Percentiles rank a stretch among this genome's conserved stretches.
These are phyloP conservation scores for Hanseniaspora gamundiae DNA, from an alignment of 1,139 yeast genomes.

Conservation along the genomic window DNA sequence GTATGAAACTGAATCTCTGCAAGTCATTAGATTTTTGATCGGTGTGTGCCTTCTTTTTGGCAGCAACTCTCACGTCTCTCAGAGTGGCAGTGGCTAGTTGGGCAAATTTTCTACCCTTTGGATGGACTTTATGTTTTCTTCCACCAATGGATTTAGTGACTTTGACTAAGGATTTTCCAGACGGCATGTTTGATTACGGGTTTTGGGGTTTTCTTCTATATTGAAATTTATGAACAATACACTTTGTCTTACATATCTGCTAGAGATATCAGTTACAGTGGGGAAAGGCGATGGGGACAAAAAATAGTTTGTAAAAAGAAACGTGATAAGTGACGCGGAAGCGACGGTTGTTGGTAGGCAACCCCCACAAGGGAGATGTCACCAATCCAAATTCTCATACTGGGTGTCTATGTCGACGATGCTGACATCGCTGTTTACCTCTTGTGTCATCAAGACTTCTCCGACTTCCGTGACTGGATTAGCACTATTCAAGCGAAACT, in stretches of 20 bases:
- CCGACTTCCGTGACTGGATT: background rate
- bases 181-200: constrained; percentile 42
- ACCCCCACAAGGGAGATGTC: too few species aligned
- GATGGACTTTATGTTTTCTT: constrained; percentile 46
- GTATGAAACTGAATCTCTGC: constrained; percentile 47
- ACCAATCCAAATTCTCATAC: too few species aligned
- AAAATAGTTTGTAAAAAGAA: too few species aligned
- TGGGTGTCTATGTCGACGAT: too few species aligned
- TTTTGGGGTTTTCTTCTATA: background rate
- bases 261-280: too few species aligned
- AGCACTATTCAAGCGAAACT: constrained; percentile 10
- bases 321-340: too few species aligned
- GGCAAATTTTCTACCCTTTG: constrained; percentile 79
- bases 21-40: constrained; percentile 50
- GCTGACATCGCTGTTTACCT: background rate
- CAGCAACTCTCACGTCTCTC: constrained; percentile 58
- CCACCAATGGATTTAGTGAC: constrained; percentile 47
- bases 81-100: constrained; percentile 77
- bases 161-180: constrained; percentile 60
- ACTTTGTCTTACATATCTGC: too few species aligned
- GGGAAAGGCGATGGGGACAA: too few species aligned
- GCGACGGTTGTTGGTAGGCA: too few species aligned
- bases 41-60: constrained; percentile 41
- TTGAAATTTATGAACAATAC: background rate
- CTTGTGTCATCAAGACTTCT: background rate